Evolutionary conservation across 306 rosid species (phyloP).

Genomic region (Bauhinia variegata): DNA sequence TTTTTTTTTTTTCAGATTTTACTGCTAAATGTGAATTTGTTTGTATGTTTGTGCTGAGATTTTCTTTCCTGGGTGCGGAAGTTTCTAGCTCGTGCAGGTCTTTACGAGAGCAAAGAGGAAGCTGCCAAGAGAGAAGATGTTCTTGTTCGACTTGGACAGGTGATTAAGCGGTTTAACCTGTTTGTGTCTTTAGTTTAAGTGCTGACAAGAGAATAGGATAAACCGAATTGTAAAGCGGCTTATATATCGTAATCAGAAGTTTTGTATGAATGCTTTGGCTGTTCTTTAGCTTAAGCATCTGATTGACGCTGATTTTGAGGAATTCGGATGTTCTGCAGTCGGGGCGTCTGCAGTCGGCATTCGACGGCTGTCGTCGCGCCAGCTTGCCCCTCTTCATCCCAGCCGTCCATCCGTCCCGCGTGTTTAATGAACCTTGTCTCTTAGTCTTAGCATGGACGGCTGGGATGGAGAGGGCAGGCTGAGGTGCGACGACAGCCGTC

Average conservation of each 20-base stretch:
- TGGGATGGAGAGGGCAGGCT: too few species aligned
- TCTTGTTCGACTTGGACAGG: constrained; percentile 59
- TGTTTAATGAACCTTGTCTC: too few species aligned
- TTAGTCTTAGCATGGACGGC: too few species aligned
- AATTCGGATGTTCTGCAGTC: too few species aligned
- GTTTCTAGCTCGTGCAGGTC: constrained; percentile 61
- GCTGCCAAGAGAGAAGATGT: constrained; percentile 67
- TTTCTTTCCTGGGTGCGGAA: constrained; percentile 27
- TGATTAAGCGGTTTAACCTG: constrained; percentile 3
- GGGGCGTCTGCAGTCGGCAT: too few species aligned
- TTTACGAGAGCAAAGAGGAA: constrained; percentile 66
- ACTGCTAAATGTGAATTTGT: background rate
- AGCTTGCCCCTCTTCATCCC: too few species aligned
- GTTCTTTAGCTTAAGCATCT: too few species aligned
- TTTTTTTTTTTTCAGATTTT: background rate
- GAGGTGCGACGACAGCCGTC: too few species aligned
- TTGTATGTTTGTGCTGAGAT: constrained; percentile 1
- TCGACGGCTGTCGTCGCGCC: too few species aligned
- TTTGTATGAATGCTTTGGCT: background rate
- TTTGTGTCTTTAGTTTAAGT: background rate
- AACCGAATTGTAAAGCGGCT: background rate
- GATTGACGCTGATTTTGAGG: too few species aligned
- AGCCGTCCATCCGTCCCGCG: too few species aligned
- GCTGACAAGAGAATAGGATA: too few species aligned
- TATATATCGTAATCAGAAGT: background rate